These are phyloP conservation scores for Calonectria crousiana DNA, from an alignment of 2,329 filamentous ascomycete species.

Conservation along the genomic window DNA sequence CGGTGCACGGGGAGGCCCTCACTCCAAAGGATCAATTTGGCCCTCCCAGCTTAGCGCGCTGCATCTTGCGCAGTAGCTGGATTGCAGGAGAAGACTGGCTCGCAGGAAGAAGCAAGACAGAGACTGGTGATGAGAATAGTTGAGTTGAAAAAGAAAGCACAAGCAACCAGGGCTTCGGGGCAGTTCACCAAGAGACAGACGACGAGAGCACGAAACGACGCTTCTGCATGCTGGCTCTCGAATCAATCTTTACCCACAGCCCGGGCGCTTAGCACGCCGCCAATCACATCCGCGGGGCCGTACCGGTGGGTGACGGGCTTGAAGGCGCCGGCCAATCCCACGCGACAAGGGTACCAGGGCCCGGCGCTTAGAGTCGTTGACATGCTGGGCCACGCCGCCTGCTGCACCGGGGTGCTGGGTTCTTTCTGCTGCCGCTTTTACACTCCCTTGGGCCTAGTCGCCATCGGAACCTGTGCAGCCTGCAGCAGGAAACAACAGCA, in stretches of 20 bases:
- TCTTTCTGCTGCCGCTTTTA: conserved; percentile 38
- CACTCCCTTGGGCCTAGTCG: background rate
- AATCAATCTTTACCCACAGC: conserved; percentile 39
- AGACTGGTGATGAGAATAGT: background rate
- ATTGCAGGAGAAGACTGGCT: conserved; percentile 29
- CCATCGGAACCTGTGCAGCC: background rate
- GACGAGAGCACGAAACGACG: conserved; percentile 26
- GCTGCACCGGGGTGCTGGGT: conserved; percentile 45
- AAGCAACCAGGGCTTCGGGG: conserved; percentile 1
- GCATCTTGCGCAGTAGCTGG: conserved; percentile 44
- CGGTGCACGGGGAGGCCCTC: background rate
- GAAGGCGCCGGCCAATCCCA: conserved; percentile 45
- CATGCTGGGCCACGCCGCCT: background rate
- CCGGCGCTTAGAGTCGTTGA: conserved; percentile 50
- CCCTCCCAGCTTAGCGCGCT: conserved; percentile 35
- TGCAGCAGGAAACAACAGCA: background rate
- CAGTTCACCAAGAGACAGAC: background rate
- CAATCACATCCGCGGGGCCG: conserved; percentile 47
- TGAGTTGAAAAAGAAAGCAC: conserved; percentile 3
- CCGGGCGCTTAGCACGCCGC: conserved; percentile 50
- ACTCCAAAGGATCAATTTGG: conserved; percentile 15
- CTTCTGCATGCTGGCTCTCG: conserved; percentile 42
- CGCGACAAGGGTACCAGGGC: conserved; percentile 27
- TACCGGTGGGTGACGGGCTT: conserved; percentile 49
- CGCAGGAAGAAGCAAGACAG: background rate